Evolutionary conservation across 164 flowering plant genomes (phyloP).

Genomic region (Nelumbo lutea): DNA sequence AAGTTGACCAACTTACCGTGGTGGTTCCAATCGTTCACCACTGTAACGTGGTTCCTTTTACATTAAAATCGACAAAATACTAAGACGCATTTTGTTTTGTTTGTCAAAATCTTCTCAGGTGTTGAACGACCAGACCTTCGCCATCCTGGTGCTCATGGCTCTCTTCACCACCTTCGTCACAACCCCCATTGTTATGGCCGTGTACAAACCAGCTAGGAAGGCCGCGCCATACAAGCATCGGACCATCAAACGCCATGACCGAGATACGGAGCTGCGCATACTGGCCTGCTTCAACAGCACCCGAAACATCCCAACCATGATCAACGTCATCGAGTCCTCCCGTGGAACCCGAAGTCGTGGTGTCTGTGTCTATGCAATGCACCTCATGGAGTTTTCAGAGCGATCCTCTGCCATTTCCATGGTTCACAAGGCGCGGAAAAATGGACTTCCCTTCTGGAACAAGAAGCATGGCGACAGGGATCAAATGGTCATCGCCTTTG

Average conservation of each 20-base stretch:
- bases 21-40: too few relatives aligned
- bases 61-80: too few relatives aligned
- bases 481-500: constrained; percentile 40
- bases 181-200: constrained; percentile 41
- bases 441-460: constrained; percentile 59
- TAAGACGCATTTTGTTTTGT: too few relatives aligned
- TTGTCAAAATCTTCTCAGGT: constrained; percentile 23
- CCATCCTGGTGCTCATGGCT: constrained; percentile 51
- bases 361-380: constrained; percentile 46
- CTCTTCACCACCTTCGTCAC: constrained; percentile 59
- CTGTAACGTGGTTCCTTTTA: too few relatives aligned
- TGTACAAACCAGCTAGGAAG: constrained; percentile 38
- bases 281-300: constrained; percentile 40
- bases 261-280: constrained; percentile 35
- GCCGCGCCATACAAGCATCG: constrained; percentile 32
- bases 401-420: constrained; percentile 49
- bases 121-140: constrained; percentile 47
- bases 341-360: constrained; percentile 33
- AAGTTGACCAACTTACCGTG: too few relatives aligned
- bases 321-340: constrained; percentile 44
- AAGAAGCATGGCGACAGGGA: constrained; percentile 21
- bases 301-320: constrained; percentile 39
- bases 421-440: constrained; percentile 45
- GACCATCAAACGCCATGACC: constrained; percentile 28
- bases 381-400: constrained; percentile 56